Percentiles rank a stretch among this genome's conserved stretches.
Conservation (phyloP, 176 grass and related monocot species). For the Aegilops bicornis region DNA sequence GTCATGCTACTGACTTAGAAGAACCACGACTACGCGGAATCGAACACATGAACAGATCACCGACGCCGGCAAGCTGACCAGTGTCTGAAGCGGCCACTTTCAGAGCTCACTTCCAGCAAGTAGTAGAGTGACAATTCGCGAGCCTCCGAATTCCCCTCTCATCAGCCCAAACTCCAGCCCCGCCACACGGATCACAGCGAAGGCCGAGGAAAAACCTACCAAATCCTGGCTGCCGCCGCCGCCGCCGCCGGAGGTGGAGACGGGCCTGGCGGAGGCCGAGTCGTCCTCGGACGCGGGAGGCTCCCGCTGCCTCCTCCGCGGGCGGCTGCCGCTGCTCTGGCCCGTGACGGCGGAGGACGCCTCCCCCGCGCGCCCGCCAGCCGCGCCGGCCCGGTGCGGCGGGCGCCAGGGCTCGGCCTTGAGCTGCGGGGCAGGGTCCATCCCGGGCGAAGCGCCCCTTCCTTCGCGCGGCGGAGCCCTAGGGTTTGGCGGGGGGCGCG, state of each 20-base stretch:
- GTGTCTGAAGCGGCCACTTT: not conserved
- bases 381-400: slow-evolving; percentile 14
- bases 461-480: not conserved
- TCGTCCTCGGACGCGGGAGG: slow-evolving; percentile 57
- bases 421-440: slow-evolving; percentile 33
- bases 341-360: slow-evolving; percentile 60
- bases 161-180: not conserved
- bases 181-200: slow-evolving; percentile 15
- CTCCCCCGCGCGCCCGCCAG: slow-evolving; percentile 25
- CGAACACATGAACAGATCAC: not conserved
- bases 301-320: slow-evolving; percentile 39
- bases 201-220: slow-evolving; percentile 34
- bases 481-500: slow-evolving; percentile 27
- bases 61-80: not conserved
- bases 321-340: slow-evolving; percentile 47
- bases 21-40: not conserved
- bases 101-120: no score
- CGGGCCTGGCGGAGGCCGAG: slow-evolving; percentile 67
- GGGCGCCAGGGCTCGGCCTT: slow-evolving; percentile 46
- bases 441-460: not conserved
- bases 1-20: not conserved
- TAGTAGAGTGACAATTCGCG: not conserved
- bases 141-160: not conserved
- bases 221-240: slow-evolving; percentile 39
- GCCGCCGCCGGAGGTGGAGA: slow-evolving; percentile 54